Evolutionary conservation across 2,329 filamentous ascomycete genomes (phyloP).

Genomic region (Pyrenophora tritici-repentis): DNA sequence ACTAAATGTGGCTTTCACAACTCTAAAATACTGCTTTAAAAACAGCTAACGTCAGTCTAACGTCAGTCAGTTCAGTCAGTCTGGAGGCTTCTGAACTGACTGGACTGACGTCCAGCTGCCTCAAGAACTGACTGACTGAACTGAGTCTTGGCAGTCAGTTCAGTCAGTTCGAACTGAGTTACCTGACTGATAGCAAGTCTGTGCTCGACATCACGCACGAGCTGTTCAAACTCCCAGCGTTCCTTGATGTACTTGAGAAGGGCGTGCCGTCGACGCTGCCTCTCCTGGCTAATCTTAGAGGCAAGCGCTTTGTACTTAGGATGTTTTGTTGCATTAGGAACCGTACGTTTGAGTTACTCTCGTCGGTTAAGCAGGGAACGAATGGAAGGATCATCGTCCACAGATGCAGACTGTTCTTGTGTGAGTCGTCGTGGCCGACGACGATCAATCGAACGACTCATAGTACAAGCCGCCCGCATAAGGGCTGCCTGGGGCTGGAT

Average conservation of each 20-base stretch:
- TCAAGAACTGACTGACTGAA: no score
- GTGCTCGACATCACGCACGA: constrained; percentile 19
- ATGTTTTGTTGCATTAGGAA: constrained; percentile 19
- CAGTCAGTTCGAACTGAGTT: no score
- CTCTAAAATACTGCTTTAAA: no score
- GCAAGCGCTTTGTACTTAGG: constrained; percentile 21
- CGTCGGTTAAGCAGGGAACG: constrained; percentile 11
- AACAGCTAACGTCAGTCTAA: no score
- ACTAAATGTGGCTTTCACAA: no score
- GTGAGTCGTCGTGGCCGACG: constrained; percentile 18
- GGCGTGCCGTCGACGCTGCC: constrained; percentile 5
- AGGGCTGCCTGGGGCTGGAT: constrained; percentile 15
- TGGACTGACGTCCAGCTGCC: no score
- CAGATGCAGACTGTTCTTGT: constrained; percentile 17
- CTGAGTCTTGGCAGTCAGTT: no score
- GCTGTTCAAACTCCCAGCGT: constrained; percentile 14
- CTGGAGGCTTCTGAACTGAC: no score
- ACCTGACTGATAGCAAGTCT: no score
- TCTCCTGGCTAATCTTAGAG: constrained; percentile 17
- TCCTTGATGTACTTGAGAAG: constrained; percentile 2
- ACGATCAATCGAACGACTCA: constrained; percentile 22
- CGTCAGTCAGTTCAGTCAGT: no score
- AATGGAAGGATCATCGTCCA: constrained; percentile 20
- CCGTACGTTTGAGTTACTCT: constrained; percentile 18
- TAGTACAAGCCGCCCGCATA: constrained; percentile 24